A percentile compares a stretch with the other conserved stretches of the same genome.
These are phyloP conservation scores for Pyrenophora teres DNA, from an alignment of 2,329 filamentous ascomycete species.

Conservation along the genomic window DNA sequence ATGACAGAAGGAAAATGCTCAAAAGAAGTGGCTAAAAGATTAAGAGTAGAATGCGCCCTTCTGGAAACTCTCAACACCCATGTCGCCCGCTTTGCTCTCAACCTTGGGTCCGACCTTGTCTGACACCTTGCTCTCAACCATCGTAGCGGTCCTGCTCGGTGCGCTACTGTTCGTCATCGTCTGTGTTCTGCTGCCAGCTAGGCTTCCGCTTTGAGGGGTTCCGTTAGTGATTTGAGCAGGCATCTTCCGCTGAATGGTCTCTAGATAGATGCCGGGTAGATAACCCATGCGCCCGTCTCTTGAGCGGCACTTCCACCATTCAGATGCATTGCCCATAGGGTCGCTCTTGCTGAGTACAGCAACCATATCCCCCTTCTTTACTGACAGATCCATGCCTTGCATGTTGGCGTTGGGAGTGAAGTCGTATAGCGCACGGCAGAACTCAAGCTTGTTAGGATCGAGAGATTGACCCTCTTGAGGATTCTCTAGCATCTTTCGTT, in stretches of 20 bases:
- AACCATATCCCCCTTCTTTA: constrained; percentile 93
- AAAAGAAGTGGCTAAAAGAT: constrained; percentile 21
- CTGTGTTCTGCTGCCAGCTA: constrained; percentile 56
- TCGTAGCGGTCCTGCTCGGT: constrained; percentile 49
- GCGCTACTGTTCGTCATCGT: constrained; percentile 58
- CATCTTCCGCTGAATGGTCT: constrained; percentile 67
- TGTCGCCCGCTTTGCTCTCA: constrained; percentile 65
- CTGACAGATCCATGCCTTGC: constrained; percentile 81
- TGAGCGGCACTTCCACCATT: constrained; percentile 96
- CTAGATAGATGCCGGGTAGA: constrained; percentile 86
- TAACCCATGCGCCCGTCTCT: constrained; percentile 91
- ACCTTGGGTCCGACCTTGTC: constrained; percentile 53
- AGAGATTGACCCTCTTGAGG: constrained; percentile 59
- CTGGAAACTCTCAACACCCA: constrained; percentile 71
- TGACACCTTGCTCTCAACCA: constrained; percentile 51
- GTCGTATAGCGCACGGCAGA: constrained; percentile 93
- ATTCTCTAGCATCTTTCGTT: constrained; percentile 59
- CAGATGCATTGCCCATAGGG: constrained; percentile 85
- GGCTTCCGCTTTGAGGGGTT: constrained; percentile 46
- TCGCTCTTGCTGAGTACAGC: constrained; percentile 92
- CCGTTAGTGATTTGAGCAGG: constrained; percentile 53
- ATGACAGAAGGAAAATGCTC: constrained; percentile 11
- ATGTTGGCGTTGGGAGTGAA: constrained; percentile 77
- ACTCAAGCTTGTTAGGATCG: constrained; percentile 91
- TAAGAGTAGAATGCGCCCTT: constrained; percentile 71